These are phyloP conservation scores for Ophiosphaerella korrae DNA, from an alignment of 2,329 filamentous ascomycete species.

Conservation along the genomic window DNA sequence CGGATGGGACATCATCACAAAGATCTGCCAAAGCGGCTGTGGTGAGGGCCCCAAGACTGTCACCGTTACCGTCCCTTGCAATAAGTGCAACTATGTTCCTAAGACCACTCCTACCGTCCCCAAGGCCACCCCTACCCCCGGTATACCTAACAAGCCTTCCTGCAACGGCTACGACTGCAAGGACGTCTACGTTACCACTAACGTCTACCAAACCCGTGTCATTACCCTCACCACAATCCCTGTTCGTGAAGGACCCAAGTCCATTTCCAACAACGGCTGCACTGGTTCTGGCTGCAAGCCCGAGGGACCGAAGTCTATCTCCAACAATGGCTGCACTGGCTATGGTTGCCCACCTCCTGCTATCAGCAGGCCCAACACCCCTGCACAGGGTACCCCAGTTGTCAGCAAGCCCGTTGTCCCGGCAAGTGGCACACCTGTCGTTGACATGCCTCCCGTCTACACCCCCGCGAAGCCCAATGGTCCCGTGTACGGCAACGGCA, in stretches of 20 bases:
- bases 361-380: constrained; percentile 1
- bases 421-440: background rate
- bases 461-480: background rate
- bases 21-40: constrained; percentile 33
- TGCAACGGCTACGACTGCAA: constrained; percentile 4
- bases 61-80: constrained; percentile 29
- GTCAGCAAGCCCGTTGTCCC: constrained; percentile 5
- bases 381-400: background rate
- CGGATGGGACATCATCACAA: constrained; percentile 36
- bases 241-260: constrained; percentile 9
- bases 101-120: constrained; percentile 6
- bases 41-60: constrained; percentile 31
- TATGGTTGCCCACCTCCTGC: background rate
- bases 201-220: constrained; percentile 20
- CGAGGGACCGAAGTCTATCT: background rate
- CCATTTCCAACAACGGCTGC: constrained; percentile 7
- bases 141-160: constrained; percentile 5
- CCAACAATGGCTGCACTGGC: constrained; percentile 4
- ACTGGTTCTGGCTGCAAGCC: constrained; percentile 1
- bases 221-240: constrained; percentile 25
- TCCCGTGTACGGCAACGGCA: background rate
- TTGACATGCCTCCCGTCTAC: background rate
- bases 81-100: constrained; percentile 13
- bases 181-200: constrained; percentile 3
- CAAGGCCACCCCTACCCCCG: constrained; percentile 1